phyloP scores from a whole-genome alignment of 2,329 filamentous ascomycete genomes.

The Colletotrichum sp. region DNA sequence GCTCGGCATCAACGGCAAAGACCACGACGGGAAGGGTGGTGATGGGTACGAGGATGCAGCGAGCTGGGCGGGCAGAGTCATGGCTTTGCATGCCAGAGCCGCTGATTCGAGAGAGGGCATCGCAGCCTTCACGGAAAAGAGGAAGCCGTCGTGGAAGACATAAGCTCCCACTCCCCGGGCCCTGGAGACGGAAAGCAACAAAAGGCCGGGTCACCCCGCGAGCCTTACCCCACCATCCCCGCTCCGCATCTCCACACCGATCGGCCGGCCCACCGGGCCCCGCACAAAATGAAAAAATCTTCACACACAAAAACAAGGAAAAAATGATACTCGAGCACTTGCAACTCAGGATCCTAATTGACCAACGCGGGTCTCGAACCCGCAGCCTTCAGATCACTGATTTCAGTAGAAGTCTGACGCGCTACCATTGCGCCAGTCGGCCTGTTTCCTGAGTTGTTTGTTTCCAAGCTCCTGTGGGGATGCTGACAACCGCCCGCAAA shows the following conservation, averaged over 20 bases:
- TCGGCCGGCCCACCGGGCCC: background rate
- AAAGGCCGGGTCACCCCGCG: background rate
- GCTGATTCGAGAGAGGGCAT: conserved; percentile 34
- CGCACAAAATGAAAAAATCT: background rate
- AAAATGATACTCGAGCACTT: background rate
- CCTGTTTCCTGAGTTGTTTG: background rate
- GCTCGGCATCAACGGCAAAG: conserved; percentile 23
- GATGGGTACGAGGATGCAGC: conserved; percentile 31
- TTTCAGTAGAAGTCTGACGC: conserved; percentile 18
- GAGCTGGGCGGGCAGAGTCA: conserved; percentile 30
- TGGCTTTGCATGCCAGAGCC: conserved; percentile 32
- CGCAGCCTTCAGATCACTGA: conserved; percentile 15
- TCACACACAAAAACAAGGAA: background rate
- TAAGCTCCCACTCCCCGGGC: background rate
- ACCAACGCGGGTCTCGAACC: conserved; percentile 21
- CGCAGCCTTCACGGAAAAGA: conserved; percentile 29
- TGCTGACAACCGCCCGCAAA: accelerated
- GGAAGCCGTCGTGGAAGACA: conserved; percentile 27
- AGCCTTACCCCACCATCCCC: background rate
- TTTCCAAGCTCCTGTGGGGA: background rate
- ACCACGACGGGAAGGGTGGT: background rate
- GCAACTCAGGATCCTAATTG: background rate
- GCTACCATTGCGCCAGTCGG: conserved; percentile 22
- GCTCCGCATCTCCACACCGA: background rate
- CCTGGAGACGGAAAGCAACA: background rate